These are phyloP conservation scores for Suzukiozyma palmioleophila DNA, from an alignment of 1,139 yeast species.

Conservation along the genomic window DNA sequence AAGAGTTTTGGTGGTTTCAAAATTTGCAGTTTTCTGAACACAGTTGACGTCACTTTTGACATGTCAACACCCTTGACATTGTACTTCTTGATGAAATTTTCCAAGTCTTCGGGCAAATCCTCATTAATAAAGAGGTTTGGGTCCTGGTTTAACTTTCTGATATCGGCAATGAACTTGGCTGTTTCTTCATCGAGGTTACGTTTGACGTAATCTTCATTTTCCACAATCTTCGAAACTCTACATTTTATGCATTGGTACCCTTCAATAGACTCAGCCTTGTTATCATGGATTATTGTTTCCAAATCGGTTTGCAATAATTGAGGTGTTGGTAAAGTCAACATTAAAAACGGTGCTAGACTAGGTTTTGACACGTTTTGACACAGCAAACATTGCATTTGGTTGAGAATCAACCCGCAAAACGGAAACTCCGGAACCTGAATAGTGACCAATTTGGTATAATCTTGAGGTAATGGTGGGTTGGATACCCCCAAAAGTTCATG, in stretches of 20 bases:
- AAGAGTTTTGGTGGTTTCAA: slow-evolving; percentile 66
- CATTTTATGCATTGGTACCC: slow-evolving; percentile 81
- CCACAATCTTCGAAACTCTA: slow-evolving; percentile 47
- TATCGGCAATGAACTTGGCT: slow-evolving; percentile 16
- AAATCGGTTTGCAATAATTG: slow-evolving; percentile 47
- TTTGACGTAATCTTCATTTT: slow-evolving; percentile 20
- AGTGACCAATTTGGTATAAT: slow-evolving; percentile 18
- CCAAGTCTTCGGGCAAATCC: slow-evolving; percentile 46
- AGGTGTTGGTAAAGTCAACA: slow-evolving; percentile 74
- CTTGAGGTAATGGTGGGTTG: slow-evolving; percentile 9
- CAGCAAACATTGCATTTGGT: slow-evolving; percentile 62
- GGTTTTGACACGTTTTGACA: slow-evolving; percentile 66
- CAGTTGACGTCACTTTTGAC: slow-evolving; percentile 53
- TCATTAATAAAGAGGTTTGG: slow-evolving; percentile 52
- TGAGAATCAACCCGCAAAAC: slow-evolving; percentile 61
- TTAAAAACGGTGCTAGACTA: slow-evolving; percentile 58
- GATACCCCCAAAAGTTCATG: slow-evolving; percentile 14
- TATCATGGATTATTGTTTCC: slow-evolving; percentile 51
- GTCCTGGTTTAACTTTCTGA: slow-evolving; percentile 27
- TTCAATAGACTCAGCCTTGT: slow-evolving; percentile 65
- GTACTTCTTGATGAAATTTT: slow-evolving; percentile 43
- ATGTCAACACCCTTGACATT: slow-evolving; percentile 41
- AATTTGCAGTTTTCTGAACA: slow-evolving; percentile 59
- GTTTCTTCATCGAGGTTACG: slow-evolving; percentile 13
- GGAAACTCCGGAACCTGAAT: slow-evolving; percentile 61